These are phyloP conservation scores for Rhodomyrtus psidioides DNA, from an alignment of 441 rosid species.

Conservation along the genomic window DNA sequence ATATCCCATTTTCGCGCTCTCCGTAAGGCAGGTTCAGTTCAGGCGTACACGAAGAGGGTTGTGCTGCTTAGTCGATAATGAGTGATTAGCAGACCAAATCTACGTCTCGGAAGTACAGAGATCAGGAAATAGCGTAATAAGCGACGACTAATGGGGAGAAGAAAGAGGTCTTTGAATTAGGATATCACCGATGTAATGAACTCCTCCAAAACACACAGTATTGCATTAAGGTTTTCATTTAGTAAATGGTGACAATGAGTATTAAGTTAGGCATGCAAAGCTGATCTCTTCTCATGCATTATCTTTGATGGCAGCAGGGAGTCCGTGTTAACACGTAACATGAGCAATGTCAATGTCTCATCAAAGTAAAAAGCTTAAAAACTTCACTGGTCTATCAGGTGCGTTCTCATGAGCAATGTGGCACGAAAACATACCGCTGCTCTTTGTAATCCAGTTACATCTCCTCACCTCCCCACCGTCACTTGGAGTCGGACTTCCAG, in stretches of 20 bases:
- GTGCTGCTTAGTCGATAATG: background rate
- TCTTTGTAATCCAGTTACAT: constrained; percentile 89
- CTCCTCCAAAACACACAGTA: background rate
- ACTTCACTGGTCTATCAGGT: background rate
- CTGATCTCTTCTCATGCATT: background rate
- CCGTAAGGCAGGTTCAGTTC: background rate
- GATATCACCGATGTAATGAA: background rate
- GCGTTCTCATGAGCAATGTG: background rate
- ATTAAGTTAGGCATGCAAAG: background rate
- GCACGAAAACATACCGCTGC: constrained; percentile 46
- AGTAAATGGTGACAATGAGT: background rate
- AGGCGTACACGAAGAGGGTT: background rate
- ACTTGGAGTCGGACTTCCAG: constrained; percentile 14
- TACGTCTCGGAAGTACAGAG: background rate
- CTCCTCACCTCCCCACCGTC: constrained; percentile 50
- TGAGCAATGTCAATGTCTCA: background rate
- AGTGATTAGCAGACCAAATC: background rate
- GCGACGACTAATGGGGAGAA: background rate
- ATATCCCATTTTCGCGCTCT: background rate
- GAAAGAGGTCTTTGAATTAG: background rate
- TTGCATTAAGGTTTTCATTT: background rate
- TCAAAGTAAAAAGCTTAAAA: background rate
- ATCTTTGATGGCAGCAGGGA: background rate
- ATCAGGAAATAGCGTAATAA: background rate
- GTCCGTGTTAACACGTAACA: background rate